Percentiles rank a stretch among this genome's conserved stretches.
Conservation (phyloP, 2,329 filamentous ascomycete species). For the Chaetothyriales sp. region DNA sequence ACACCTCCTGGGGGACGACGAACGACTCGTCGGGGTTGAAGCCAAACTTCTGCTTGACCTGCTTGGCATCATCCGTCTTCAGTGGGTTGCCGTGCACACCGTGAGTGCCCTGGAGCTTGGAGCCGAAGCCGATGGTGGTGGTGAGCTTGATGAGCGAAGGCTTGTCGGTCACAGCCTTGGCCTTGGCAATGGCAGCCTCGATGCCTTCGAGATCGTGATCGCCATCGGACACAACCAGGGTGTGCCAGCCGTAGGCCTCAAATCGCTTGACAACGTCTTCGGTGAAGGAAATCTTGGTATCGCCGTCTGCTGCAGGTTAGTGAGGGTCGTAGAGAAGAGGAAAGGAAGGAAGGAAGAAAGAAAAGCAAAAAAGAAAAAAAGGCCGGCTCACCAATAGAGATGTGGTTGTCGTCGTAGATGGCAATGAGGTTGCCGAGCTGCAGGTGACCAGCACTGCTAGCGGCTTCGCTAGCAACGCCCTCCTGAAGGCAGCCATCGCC, state of each 20-base stretch:
- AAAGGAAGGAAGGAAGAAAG: no score
- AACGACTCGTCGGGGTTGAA: slow-evolving; percentile 93
- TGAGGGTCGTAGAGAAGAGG: no score
- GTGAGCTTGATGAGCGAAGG: slow-evolving; percentile 91
- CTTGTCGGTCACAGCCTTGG: slow-evolving; percentile 85
- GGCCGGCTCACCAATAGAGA: slow-evolving; percentile 52
- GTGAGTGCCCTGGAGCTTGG: slow-evolving; percentile 80
- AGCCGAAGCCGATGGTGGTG: slow-evolving; percentile 95
- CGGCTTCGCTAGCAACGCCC: slow-evolving; percentile 88
- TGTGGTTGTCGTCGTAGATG: slow-evolving; percentile 98
- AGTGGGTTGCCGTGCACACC: slow-evolving; percentile 93
- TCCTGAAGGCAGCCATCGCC: slow-evolving; percentile 98
- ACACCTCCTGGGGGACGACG: slow-evolving; percentile 84
- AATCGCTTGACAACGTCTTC: slow-evolving; percentile 93
- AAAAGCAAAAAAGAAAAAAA: background rate
- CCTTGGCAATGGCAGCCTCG: slow-evolving; percentile 73
- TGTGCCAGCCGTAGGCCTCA: slow-evolving; percentile 95
- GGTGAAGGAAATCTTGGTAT: slow-evolving; percentile 92
- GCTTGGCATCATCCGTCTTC: slow-evolving; percentile 85
- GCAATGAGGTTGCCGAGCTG: slow-evolving; percentile 95
- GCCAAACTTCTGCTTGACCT: slow-evolving; percentile 88
- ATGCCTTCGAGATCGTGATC: slow-evolving; percentile 79
- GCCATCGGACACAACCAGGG: slow-evolving; percentile 69
- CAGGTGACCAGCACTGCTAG: slow-evolving; percentile 83
- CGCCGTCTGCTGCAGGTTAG: slow-evolving; percentile 50